phyloP scores from a whole-genome alignment of 176 grass and related monocot species.

The Bonia amplexicaulis region DNA sequence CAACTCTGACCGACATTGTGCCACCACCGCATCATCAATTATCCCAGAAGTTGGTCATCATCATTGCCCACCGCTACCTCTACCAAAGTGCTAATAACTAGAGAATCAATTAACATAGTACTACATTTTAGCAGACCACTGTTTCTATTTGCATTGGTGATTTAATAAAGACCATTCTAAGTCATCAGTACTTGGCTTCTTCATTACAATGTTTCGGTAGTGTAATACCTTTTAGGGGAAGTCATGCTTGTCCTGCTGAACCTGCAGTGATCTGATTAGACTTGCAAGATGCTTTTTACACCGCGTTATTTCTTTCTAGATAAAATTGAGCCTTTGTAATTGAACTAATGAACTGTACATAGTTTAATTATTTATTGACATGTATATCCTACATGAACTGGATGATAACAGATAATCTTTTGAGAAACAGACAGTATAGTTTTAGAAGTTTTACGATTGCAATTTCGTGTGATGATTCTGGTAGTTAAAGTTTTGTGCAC shows the following conservation, averaged over 20 bases:
- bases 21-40: too few species aligned
- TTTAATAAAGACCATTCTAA: too few species aligned
- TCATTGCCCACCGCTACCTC: too few species aligned
- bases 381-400: not conserved
- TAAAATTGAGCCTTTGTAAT: not conserved
- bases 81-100: too few species aligned
- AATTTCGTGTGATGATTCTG: not conserved
- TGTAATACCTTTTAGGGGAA: not conserved
- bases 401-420: not conserved
- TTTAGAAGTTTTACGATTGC: not conserved
- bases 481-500: not conserved
- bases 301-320: not conserved
- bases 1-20: too few species aligned
- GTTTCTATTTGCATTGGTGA: too few species aligned
- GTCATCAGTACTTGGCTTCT: too few species aligned
- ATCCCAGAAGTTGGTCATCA: too few species aligned
- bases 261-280: not conserved
- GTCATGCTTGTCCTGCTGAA: not conserved
- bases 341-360: not conserved
- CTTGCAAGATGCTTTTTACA: not conserved
- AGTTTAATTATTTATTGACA: not conserved
- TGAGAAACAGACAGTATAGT: not conserved
- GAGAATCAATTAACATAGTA: too few species aligned
- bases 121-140: too few species aligned
- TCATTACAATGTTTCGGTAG: not conserved